These are phyloP conservation scores for Tubosaeta sp. DNA, from an alignment of 768 basidiomycete species.

Conservation along the genomic window DNA sequence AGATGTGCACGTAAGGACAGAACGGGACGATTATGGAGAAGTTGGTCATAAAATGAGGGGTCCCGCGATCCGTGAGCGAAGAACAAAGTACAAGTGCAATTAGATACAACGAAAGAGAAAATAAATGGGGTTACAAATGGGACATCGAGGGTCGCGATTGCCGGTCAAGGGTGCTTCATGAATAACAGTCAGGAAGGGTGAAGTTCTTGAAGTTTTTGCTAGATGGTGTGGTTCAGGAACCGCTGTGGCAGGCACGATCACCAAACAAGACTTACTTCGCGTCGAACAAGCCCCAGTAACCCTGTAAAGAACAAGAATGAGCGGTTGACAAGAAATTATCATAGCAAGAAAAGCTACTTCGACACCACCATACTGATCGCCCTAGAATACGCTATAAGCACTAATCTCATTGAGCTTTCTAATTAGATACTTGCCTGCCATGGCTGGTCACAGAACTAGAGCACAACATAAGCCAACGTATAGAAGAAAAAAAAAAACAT, in stretches of 20 bases:
- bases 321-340: conserved; percentile 2
- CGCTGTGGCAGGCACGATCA: conserved; percentile 14
- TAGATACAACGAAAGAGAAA: conserved; percentile 11
- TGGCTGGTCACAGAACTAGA: conserved; percentile 66
- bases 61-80: conserved; percentile 2
- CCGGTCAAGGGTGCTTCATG: neutral
- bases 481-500: too few species aligned
- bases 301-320: conserved; percentile 23
- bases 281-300: conserved; percentile 67
- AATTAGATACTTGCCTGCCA: conserved; percentile 60
- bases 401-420: neutral
- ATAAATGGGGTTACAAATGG: conserved; percentile 7
- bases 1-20: neutral
- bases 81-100: conserved; percentile 19
- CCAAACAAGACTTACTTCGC: conserved; percentile 37
- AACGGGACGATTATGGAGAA: neutral
- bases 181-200: conserved; percentile 56
- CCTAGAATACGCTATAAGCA: conserved; percentile 33
- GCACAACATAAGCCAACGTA: neutral
- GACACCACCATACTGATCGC: conserved; percentile 71
- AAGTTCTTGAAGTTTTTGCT: conserved; percentile 72
- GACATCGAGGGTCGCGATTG: neutral
- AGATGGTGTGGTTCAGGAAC: conserved; percentile 14
- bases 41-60: neutral
- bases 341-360: conserved; percentile 37